phyloP scores from a whole-genome alignment of 2,329 filamentous ascomycete species.

The Monosporascus cannonballus region DNA sequence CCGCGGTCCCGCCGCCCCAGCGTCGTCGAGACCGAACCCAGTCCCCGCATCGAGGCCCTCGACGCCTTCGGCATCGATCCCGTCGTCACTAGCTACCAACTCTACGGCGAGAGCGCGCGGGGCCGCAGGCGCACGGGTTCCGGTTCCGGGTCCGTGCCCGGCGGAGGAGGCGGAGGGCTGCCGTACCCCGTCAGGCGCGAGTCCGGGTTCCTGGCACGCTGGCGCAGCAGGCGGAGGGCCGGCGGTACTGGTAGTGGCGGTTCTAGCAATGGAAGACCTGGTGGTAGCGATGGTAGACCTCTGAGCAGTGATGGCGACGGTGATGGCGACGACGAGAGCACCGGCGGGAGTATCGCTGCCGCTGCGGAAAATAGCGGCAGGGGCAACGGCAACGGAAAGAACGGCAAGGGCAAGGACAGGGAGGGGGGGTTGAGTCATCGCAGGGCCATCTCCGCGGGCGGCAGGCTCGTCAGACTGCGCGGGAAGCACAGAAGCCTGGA shows the following conservation, averaged over 20 bases:
- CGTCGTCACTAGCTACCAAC: conserved; percentile 22
- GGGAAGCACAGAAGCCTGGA: neutral
- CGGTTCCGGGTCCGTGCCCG: neutral
- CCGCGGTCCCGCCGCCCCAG: conserved; percentile 28
- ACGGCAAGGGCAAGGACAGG: neutral
- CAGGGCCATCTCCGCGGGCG: neutral
- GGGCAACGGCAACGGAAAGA: neutral
- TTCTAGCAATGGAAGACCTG: neutral
- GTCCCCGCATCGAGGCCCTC: conserved; percentile 25
- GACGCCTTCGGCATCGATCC: conserved; percentile 11
- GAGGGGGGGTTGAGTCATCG: neutral
- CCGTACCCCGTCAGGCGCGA: neutral
- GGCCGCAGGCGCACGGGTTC: conserved; percentile 8
- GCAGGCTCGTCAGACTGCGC: neutral
- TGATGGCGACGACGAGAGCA: neutral
- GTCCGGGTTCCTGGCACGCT: neutral
- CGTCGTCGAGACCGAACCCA: conserved; percentile 39
- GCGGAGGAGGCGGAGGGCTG: neutral
- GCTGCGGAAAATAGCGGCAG: neutral
- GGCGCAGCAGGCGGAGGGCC: neutral
- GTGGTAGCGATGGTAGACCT: neutral
- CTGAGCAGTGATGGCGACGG: neutral
- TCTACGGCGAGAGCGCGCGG: conserved; percentile 15
- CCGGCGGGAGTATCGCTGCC: neutral
- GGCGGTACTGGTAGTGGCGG: neutral